Evolutionary conservation across 2,329 filamentous ascomycete genomes (phyloP), one percentile per base, ranked within the genome.

Genomic region (Penicillium oxalicum): DNA sequence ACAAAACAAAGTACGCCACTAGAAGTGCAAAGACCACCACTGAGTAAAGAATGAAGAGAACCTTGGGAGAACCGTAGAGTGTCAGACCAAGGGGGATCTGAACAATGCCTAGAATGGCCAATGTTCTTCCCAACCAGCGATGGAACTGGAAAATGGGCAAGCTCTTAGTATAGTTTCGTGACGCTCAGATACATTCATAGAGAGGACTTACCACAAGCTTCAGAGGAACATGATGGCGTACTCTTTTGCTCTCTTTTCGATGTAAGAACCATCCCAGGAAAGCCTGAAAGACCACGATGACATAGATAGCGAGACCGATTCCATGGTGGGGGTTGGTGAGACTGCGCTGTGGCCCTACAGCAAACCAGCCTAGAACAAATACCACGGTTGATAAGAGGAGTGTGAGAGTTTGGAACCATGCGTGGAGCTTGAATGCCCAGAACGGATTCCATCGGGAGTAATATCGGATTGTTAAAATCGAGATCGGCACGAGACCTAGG

Each of bases 41-140:
- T 0, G 91, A 79, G 62, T 87, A 98, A 3, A 97, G 74, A 45
- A 98, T 83, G 66, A 97, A 98, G 3, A 91, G 77, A 34, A 79
- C 81, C 61, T 86, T 82, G 4, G 93, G 91, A 28, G 91, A 95
- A 5, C 93, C 93, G 62, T 96, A 98, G 1, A 98, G 76, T 0
- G 91, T 91, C 40, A 98, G 76, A 0, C 93, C 93, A 0, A 98
- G 77, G 0, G 93, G 87, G 9, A 98, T 82, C 65, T 98, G 93
- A 3, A 84, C 79, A 56, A 97, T 83, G 0, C 88, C 93, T 4
- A 98, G 75, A 13, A 97, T 70, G 2, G 87, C 86, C 59, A 91
- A 82, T 0, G 80, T 73, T 49, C 91, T 78, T 13, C 93, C 93
- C 13, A 87, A 72, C 89, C 93, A 96, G 64, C 91, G 87, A 71